Evolutionary conservation across 169 alveolate genomes (phyloP).

Genomic region (Plasmodium coatneyi): DNA sequence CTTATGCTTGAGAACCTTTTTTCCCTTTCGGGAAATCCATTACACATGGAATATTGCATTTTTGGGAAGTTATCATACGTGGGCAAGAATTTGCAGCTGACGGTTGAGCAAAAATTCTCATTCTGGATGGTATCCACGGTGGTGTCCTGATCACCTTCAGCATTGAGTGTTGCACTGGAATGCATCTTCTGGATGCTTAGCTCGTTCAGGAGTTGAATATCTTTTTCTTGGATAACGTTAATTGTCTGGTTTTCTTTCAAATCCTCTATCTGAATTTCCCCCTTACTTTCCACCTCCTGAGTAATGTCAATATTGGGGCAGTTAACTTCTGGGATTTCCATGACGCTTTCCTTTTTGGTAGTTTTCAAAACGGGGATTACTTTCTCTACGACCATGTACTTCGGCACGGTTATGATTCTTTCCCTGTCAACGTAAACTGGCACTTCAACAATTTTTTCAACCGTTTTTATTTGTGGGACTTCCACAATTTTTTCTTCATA

Average conservation of each 20-base stretch:
- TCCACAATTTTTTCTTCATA: constrained; percentile 88
- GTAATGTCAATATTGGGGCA: constrained; percentile 63
- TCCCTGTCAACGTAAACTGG: constrained; percentile 86
- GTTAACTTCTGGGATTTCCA: constrained; percentile 81
- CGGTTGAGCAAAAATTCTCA: constrained; percentile 42
- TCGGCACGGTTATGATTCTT: constrained; percentile 85
- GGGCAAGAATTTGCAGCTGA: constrained; percentile 54
- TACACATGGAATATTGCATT: neutral
- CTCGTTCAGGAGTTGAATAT: constrained; percentile 13
- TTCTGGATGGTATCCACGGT: constrained; percentile 24
- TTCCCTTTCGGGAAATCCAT: constrained; percentile 39
- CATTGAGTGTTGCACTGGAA: constrained; percentile 27
- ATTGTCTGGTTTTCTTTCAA: constrained; percentile 65
- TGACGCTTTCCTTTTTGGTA: constrained; percentile 76
- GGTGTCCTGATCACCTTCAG: constrained; percentile 35
- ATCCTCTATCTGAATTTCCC: constrained; percentile 31
- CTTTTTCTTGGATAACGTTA: constrained; percentile 23
- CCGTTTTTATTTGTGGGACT: constrained; percentile 87
- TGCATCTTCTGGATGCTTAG: constrained; percentile 22
- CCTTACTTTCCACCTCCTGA: constrained; percentile 76
- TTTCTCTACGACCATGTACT: constrained; percentile 86
- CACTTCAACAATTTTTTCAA: constrained; percentile 88
- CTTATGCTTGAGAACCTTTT: constrained; percentile 29
- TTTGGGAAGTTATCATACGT: constrained; percentile 14
- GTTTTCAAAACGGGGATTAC: constrained; percentile 88